These are phyloP conservation scores for Dendryphion nanum DNA, from an alignment of 2,329 filamentous ascomycete species.

Conservation along the genomic window DNA sequence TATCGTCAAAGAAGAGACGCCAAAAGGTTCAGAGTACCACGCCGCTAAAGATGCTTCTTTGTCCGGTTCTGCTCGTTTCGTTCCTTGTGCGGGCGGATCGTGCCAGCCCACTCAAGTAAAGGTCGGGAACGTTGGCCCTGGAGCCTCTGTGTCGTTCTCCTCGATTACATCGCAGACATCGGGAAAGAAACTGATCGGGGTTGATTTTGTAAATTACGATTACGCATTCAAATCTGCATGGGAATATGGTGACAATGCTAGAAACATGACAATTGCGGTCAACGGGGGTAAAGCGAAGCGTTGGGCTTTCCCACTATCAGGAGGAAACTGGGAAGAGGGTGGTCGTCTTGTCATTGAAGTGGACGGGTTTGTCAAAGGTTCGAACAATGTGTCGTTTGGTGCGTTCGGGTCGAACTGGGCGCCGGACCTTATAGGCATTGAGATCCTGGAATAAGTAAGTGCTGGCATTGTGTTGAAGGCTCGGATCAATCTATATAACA, in stretches of 20 bases:
- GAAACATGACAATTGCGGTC: slow-evolving; percentile 38
- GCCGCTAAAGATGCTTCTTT: too few relatives aligned
- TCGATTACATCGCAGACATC: slow-evolving; percentile 21
- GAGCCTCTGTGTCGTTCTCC: slow-evolving; percentile 27
- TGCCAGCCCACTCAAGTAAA: too few relatives aligned
- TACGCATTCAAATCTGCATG: slow-evolving; percentile 36
- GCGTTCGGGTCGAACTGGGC: slow-evolving; percentile 15
- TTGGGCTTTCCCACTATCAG: slow-evolving; percentile 41
- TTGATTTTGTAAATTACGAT: slow-evolving; percentile 45
- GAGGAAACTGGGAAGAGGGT: slow-evolving; percentile 40
- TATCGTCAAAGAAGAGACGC: too few relatives aligned
- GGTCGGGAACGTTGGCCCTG: too few relatives aligned
- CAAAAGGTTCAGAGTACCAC: too few relatives aligned
- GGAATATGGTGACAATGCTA: slow-evolving; percentile 32
- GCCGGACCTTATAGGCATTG: slow-evolving; percentile 31
- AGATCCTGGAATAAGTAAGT: slow-evolving; percentile 17
- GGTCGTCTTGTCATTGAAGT: slow-evolving; percentile 21
- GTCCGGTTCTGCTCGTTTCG: too few relatives aligned
- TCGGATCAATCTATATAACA: too few relatives aligned
- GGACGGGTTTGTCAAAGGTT: slow-evolving; percentile 25
- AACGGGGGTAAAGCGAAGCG: slow-evolving; percentile 36
- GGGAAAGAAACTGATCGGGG: slow-evolving; percentile 31
- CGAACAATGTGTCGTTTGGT: slow-evolving; percentile 21
- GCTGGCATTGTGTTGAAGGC: too few relatives aligned
- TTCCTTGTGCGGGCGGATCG: too few relatives aligned